Evolutionary conservation across 768 basidiomycete species (phyloP).

Genomic region (Suillus occidentalis): DNA sequence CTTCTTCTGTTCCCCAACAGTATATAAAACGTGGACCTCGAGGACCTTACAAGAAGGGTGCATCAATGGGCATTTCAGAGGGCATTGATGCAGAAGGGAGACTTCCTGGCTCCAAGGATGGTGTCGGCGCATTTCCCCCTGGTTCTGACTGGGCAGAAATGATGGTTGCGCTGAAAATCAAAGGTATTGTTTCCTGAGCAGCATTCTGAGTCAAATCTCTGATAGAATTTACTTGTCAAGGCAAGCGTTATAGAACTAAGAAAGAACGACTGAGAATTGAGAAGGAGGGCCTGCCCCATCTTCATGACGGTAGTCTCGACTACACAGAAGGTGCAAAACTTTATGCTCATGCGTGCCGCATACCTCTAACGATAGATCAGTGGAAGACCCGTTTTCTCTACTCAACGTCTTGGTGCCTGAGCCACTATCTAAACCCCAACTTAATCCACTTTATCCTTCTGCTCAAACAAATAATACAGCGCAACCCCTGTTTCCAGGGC

Average conservation of each 20-base stretch:
- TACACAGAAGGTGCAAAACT: constrained; percentile 60
- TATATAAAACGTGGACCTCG: constrained; percentile 44
- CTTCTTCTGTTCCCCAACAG: constrained; percentile 36
- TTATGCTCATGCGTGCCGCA: neutral
- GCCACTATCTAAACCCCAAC: constrained; percentile 49
- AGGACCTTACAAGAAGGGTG: constrained; percentile 54
- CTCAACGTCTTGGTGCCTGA: constrained; percentile 66
- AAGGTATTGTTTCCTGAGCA: constrained; percentile 44
- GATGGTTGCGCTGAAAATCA: constrained; percentile 73
- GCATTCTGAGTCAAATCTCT: neutral
- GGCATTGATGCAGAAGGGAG: constrained; percentile 69
- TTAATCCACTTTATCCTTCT: constrained; percentile 58
- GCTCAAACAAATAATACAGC: constrained; percentile 23
- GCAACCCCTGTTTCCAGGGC: constrained; percentile 25
- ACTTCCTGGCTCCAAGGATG: constrained; percentile 76
- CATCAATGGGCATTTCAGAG: constrained; percentile 41
- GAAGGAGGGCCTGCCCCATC: constrained; percentile 68
- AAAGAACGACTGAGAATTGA: constrained; percentile 79
- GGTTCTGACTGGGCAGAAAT: constrained; percentile 70
- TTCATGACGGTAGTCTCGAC: constrained; percentile 77
- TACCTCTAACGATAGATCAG: constrained; percentile 35
- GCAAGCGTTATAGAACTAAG: constrained; percentile 78
- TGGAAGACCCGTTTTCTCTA: constrained; percentile 78
- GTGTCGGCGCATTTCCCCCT: constrained; percentile 69
- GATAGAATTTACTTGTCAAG: constrained; percentile 32